Base-by-base conservation (phyloP, 108 stramenopile genomes). In the Skeletonema grethae region DNA sequence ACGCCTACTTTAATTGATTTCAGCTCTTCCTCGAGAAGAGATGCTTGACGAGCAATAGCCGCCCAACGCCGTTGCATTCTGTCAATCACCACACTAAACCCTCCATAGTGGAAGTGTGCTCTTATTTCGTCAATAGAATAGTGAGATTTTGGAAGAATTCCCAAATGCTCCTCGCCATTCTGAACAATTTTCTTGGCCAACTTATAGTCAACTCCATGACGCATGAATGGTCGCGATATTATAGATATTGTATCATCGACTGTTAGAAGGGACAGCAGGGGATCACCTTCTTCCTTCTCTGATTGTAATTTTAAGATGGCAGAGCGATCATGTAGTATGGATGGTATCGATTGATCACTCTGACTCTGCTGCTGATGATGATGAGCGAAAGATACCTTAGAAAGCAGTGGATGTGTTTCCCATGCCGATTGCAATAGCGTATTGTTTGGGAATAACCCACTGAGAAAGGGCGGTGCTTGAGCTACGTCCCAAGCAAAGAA, bases 51-150 rank as follows among this genome's bases (percentile, higher is more conserved):
- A 9, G 61, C 69, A 35, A 63, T 25, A 18, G 28, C 11, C 12
- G 16, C 15, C 70, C 70, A 72, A 7, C 67, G 70, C 7, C 16
- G 32, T 32, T 77, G 70, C 64, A 77, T 46, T 9, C 29, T 36
- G 38, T 77, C 64, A 45, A 77, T 57, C 0, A 77, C 76, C 22
- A 77, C 30, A 66, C 70, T 77, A 31, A 77, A 77, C 0, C 70
- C 76, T n/a, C 64, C 32, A 28, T 72, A 59, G 48, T 71, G 55
- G 50, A 77, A 72, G n/a, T 63, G 25, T 31, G 56, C 15, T 50
- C 58, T 34, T 35, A 72, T 24, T 34, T 77, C 76, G 4, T 77
- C 45, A 9, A 72, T 66, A 2, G 55, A 38, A 18, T 65, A 66
- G 5, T 59, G 12, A 8, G 41, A 29, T 9, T 77, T 68, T 7